Conservation (phyloP, 176 grass and related monocot genomes). For the Panicum miliaceum region DNA sequence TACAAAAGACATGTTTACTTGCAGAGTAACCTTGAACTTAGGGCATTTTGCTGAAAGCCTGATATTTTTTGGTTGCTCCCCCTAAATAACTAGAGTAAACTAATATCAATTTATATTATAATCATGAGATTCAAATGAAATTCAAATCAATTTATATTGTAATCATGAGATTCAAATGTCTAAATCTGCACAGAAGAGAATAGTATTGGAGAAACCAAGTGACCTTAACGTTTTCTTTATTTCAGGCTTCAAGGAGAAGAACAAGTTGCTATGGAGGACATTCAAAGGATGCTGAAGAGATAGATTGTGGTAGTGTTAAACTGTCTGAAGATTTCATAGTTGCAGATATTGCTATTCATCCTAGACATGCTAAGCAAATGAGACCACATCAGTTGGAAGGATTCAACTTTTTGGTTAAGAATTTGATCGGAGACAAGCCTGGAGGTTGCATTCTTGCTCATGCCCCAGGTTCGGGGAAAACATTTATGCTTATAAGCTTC, state of each 20-base stretch:
- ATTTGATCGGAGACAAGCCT: constrained; percentile 75
- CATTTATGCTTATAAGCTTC: constrained; percentile 97
- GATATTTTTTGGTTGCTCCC: not conserved
- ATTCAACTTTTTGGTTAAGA: constrained; percentile 93
- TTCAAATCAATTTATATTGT: not conserved
- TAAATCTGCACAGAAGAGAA: not conserved
- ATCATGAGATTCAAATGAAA: constrained; percentile 20
- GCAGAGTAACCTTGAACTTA: not conserved
- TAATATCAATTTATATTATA: constrained; percentile 3
- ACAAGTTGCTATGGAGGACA: constrained; percentile 44
- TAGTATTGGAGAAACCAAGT: constrained; percentile 32
- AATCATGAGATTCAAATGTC: constrained; percentile 23
- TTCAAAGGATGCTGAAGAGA: constrained; percentile 60
- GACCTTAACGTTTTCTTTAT: constrained; percentile 39
- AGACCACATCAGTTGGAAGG: constrained; percentile 90
- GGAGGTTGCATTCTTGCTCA: constrained; percentile 97
- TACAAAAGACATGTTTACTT: not conserved
- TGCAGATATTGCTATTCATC: constrained; percentile 82
- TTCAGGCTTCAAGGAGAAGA: constrained; percentile 71
- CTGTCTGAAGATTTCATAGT: constrained; percentile 68
- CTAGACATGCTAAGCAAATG: constrained; percentile 82
- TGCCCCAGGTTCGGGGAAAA: constrained; percentile 95
- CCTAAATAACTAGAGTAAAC: not conserved
- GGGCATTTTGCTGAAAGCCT: not conserved
- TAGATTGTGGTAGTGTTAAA: constrained; percentile 53